Percentiles rank a stretch among this genome's conserved stretches.
Conservation (phyloP, 2,329 filamentous ascomycete species). For the Hymenoscyphus fructigenus region DNA sequence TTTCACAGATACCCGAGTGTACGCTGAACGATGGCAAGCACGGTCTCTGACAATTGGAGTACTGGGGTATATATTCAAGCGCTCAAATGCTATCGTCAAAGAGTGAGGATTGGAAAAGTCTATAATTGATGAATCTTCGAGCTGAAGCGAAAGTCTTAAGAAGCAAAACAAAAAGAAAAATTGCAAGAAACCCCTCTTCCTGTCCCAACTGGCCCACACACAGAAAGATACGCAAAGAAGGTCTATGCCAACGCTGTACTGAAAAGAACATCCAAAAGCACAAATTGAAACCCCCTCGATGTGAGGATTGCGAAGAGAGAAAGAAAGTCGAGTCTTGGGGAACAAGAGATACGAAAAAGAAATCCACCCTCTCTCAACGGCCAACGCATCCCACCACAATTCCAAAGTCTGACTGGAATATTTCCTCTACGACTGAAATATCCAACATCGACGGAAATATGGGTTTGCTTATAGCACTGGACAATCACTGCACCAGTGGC, state of each 20-base stretch:
- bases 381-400: no score
- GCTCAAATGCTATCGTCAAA: not conserved
- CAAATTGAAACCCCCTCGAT: not conserved
- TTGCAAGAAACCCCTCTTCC: not conserved
- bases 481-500: slow-evolving; percentile 10
- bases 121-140: not conserved
- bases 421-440: no score
- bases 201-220: not conserved
- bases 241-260: not conserved
- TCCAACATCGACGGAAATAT: no score
- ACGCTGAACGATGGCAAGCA: no score
- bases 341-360: not conserved
- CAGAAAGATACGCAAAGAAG: not conserved
- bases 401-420: no score
- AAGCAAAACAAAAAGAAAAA: not conserved
- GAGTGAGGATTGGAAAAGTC: not conserved
- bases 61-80: no score
- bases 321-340: not conserved
- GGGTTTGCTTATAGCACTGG: no score
- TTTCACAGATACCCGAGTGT: no score
- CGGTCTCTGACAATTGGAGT: no score
- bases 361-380: not conserved
- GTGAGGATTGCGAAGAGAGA: not conserved
- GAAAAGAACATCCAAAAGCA: not conserved
- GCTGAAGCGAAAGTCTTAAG: not conserved